Evolutionary conservation across 352 stramenopile species (phyloP), one percentile per base, ranked within the genome.

Genomic region (Phytopythium ostracodes): DNA sequence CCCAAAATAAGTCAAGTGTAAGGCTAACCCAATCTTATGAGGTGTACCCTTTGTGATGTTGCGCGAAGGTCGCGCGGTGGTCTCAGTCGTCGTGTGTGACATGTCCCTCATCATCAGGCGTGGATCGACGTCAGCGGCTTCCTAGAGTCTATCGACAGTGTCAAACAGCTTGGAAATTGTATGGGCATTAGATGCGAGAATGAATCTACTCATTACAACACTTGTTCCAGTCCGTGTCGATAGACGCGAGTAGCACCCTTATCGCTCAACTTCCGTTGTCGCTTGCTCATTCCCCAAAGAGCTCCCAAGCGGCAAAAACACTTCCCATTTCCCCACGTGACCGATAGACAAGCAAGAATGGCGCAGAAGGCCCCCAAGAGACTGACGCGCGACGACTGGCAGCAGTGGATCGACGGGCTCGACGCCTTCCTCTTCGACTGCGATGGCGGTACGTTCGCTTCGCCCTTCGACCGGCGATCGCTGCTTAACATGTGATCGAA

Each of bases 401-500:
- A 71, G 64, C 73, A 79, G 62, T 93, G 81, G 81, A 77, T 91
- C 50, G 54, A 77, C 35, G 65, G 71, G 15, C 62, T 91, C 25
- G 84, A 93, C 63, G 73, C 80, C 33, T 91, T 93, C 66, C 74
- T 93, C 24, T 84, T 93, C 38, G 86, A 94, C 70, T 94, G 86
- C 64, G 86, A 94, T 70, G 86, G 86, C 63, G 84, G 84, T 92
- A 53, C 53, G 53, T 59, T 22, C 24, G 8, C 11, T 33, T n/a
- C n/a, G n/a, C n/a, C n/a, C n/a, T n/a, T n/a, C n/a, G n/a, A n/a
- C n/a, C n/a, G n/a, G n/a, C n/a, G n/a, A n/a, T n/a, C n/a, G n/a
- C n/a, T n/a, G n/a, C n/a, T n/a, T 29, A 22, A 20, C 0, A 9
- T 18, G 12, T 22, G n/a, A 27, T 20, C 5, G 12, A 5, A n/a